A percentile compares a stretch with the other conserved stretches of the same genome.
Conservation (phyloP, 1,284 basidiomycete genomes). For the Tilletia walkeri region DNA sequence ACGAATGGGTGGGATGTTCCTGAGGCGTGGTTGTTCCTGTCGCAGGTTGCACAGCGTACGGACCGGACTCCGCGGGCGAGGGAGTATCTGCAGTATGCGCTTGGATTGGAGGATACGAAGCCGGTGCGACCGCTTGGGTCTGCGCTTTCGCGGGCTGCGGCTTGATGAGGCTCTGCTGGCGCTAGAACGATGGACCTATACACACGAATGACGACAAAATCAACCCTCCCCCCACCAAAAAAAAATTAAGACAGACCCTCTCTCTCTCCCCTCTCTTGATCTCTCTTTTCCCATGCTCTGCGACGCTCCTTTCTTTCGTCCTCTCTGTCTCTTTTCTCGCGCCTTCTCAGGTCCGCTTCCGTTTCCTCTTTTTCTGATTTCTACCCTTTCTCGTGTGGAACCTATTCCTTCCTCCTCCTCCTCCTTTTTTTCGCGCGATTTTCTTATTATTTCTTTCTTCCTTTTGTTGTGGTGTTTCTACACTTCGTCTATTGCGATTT, state of each 20-base stretch:
- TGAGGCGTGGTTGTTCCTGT: conserved; percentile 52
- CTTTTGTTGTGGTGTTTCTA: conserved; percentile 12
- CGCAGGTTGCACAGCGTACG: conserved; percentile 36
- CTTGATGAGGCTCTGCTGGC: neutral
- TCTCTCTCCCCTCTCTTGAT: conserved; percentile 2
- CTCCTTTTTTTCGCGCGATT: neutral
- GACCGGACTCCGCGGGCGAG: conserved; percentile 31
- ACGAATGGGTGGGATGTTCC: conserved; percentile 42
- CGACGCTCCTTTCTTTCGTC: neutral
- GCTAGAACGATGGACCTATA: neutral
- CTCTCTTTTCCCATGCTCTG: neutral
- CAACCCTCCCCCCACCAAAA: too few species aligned
- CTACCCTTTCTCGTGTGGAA: neutral
- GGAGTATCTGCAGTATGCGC: conserved; percentile 46
- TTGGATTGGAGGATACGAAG: conserved; percentile 38
- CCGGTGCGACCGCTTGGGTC: conserved; percentile 19
- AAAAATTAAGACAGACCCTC: neutral
- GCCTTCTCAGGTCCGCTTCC: too few species aligned
- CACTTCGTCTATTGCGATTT: neutral
- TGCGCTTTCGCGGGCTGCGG: conserved; percentile 17
- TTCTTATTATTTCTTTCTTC: conserved; percentile 11
- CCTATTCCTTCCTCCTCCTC: neutral
- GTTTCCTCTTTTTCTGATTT: neutral
- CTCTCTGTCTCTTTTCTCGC: neutral
- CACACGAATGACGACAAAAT: neutral